These are phyloP conservation scores for Talaromyces sp. DNA, from an alignment of 2,329 filamentous ascomycete genomes.

Conservation along the genomic window DNA sequence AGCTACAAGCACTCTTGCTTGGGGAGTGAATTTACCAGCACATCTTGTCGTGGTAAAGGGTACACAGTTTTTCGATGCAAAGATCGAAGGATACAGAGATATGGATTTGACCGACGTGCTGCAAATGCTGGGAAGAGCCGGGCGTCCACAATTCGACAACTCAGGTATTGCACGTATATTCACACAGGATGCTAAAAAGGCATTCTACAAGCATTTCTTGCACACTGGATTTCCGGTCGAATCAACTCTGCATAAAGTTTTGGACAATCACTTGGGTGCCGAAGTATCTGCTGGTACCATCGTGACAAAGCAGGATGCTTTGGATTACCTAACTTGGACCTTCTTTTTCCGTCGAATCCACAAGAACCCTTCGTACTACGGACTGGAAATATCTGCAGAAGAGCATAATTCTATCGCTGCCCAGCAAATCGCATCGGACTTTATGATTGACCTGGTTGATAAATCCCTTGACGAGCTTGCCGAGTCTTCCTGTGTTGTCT, in stretches of 20 bases:
- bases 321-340: constrained; percentile 98
- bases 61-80: constrained; percentile 96
- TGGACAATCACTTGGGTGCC: constrained; percentile 94
- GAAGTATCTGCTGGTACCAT: constrained; percentile 93
- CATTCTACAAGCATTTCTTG: constrained; percentile 98
- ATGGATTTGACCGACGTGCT: constrained; percentile 98
- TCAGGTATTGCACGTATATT: constrained; percentile 96
- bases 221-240: constrained; percentile 98
- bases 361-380: constrained; percentile 98
- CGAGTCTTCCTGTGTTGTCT: constrained; percentile 74
- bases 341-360: constrained; percentile 97
- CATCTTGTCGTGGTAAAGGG: constrained; percentile 97
- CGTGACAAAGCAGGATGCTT: constrained; percentile 87
- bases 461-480: constrained; percentile 77
- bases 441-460: constrained; percentile 89
- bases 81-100: constrained; percentile 94
- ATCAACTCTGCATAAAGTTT: constrained; percentile 88
- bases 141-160: constrained; percentile 91
- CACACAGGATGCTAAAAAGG: constrained; percentile 95
- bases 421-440: constrained; percentile 84
- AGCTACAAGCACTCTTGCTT: constrained; percentile 91
- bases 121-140: constrained; percentile 95
- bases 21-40: constrained; percentile 96
- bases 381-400: constrained; percentile 85
- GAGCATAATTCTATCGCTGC: constrained; percentile 84